A percentile compares a stretch with the other conserved stretches of the same genome.
Conservation (phyloP, 441 rosid genomes). For the Syzygium malaccense region DNA sequence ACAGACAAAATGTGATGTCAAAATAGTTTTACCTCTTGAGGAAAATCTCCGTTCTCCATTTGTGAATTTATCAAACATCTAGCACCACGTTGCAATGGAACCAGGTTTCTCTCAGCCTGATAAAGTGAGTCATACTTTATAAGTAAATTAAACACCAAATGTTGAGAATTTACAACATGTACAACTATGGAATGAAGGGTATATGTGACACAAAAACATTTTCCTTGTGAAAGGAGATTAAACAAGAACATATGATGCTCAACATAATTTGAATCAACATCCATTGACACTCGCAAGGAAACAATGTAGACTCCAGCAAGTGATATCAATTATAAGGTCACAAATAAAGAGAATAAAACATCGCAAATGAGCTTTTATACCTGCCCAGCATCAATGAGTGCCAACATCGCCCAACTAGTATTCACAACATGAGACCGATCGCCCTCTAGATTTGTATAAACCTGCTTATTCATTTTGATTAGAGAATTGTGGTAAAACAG, state of each 20-base stretch:
- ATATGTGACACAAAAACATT: neutral
- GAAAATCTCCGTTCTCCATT: neutral
- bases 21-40: neutral
- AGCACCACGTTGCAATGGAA: neutral
- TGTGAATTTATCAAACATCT: neutral
- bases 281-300: neutral
- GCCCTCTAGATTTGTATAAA: constrained; percentile 8
- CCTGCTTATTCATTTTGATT: neutral
- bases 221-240: neutral
- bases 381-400: constrained; percentile 23
- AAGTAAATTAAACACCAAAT: neutral
- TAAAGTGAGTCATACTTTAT: neutral
- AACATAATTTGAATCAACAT: neutral
- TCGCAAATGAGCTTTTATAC: neutral
- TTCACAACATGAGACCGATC: constrained; percentile 14
- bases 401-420: constrained; percentile 18
- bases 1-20: neutral
- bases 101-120: neutral
- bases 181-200: neutral
- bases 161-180: neutral
- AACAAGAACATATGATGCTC: neutral
- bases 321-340: neutral
- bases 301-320: neutral
- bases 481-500: neutral
- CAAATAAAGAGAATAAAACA: neutral